These are phyloP conservation scores for Sorghum bicolor DNA, from an alignment of 176 grass and related monocot species.

Conservation along the genomic window Sorghum_bicolor_NCBIv3 NC_012870.2:80212501-80213000, in stretches of 20 bases:
- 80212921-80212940: conserved; percentile 7
- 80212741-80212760: conserved; percentile 47
- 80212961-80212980: conserved; percentile 17
- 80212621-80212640: conserved; percentile 18
- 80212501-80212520: neutral
- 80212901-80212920: conserved; percentile 30
- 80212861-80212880: conserved; percentile 20
- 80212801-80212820: conserved; percentile 22
- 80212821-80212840: conserved; percentile 31
- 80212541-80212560: conserved; percentile 27
- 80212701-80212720: conserved; percentile 27
- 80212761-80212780: conserved; percentile 27
- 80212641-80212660: neutral
- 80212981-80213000: neutral
- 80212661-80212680: conserved; percentile 32
- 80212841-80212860: conserved; percentile 6
- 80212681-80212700: conserved; percentile 41
- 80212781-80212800: neutral
- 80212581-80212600: neutral
- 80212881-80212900: conserved; percentile 26
- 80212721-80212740: conserved; percentile 17
- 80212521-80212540: neutral
- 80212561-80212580: conserved; percentile 6
- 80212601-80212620: conserved; percentile 11
- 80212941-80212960: neutral